Evolutionary conservation across 257 asterid species (phyloP), one percentile per base, ranked within the genome.

Genomic region (Eustoma russellianum): DNA sequence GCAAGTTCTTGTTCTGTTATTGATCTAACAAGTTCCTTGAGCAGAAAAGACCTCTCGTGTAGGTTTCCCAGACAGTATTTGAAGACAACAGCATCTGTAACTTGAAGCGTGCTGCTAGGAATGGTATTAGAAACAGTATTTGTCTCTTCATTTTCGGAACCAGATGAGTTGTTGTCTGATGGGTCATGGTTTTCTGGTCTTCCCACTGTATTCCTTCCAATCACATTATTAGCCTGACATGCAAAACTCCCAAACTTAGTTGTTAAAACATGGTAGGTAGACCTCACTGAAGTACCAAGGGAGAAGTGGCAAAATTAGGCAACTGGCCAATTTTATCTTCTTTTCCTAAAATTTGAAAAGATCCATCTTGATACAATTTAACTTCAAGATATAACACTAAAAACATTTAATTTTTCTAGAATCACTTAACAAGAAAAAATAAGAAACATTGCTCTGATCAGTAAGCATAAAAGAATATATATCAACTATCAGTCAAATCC

Each of bases 11-110:
- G 83, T 62, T 87, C 86, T 30, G 65, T 58, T 56, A 73, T 70
- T 17, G 88, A 78, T 28, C 69, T 14, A 61, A 83, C 83, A 66
- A 88, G 73, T 67, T 88, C 97, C 83, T 85, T 92, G 66, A 92
- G 88, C 68, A 92, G 68, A 52, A 74, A 73, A 67, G 69, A 75
- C 70, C 87, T 85, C 76, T 88, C 98, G 9, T 71, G 70, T 50
- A 63, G 68, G 50, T 85, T 79, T 55, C 95, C 97, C 16, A 92
- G 66, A 56, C 98, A 92, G 66, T 92, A 92, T 71, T 83, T 87
- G 74, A 92, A 92, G 53, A 85, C 77, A 40, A 68, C 48, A 76
- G 57, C 58, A 78, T 92, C 98, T 10, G 98, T 73, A 59, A 87
- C 60, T 17, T 75, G 77, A 73, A 56, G 70, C 17, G 63, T 61